Percentiles rank a stretch among this genome's conserved stretches.
Conservation (phyloP, 768 basidiomycete species). For the Ramaria rubella region DNA sequence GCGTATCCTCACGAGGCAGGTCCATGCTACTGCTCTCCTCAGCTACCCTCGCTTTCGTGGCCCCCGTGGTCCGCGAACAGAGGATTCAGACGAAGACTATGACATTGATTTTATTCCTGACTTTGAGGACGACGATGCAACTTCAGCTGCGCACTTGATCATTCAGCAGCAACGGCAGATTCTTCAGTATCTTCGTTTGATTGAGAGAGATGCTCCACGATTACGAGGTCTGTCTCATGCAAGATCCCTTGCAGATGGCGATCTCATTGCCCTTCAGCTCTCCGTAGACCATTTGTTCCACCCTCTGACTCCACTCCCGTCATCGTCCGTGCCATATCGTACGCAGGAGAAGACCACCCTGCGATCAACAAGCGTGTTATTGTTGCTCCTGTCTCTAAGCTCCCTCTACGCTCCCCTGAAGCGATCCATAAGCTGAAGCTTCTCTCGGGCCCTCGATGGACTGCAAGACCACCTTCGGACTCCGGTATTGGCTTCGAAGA, state of each 20-base stretch:
- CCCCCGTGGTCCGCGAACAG: background rate
- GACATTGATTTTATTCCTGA: slow-evolving; percentile 17
- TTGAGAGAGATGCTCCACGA: slow-evolving; percentile 84
- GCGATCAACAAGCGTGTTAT: slow-evolving; percentile 63
- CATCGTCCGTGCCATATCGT: slow-evolving; percentile 68
- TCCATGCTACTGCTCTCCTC: background rate
- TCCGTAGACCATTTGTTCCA: slow-evolving; percentile 71
- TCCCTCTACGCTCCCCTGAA: slow-evolving; percentile 56
- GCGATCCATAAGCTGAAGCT: slow-evolving; percentile 83
- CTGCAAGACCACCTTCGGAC: slow-evolving; percentile 62
- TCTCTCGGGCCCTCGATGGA: slow-evolving; percentile 85
- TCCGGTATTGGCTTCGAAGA: slow-evolving; percentile 44
- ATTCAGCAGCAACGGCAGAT: slow-evolving; percentile 68
- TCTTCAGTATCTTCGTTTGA: slow-evolving; percentile 73
- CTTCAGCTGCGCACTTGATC: slow-evolving; percentile 63
- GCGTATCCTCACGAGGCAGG: background rate
- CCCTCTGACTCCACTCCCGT: slow-evolving; percentile 54
- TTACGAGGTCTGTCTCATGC: slow-evolving; percentile 57
- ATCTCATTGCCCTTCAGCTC: slow-evolving; percentile 41
- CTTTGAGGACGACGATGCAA: slow-evolving; percentile 51
- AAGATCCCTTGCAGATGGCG: slow-evolving; percentile 12
- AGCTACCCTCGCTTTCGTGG: background rate
- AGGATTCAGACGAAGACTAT: slow-evolving; percentile 12
- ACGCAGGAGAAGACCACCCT: slow-evolving; percentile 71
- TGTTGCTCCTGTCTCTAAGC: slow-evolving; percentile 64